Conservation (phyloP, 2,329 filamentous ascomycete genomes). For the Neonectria sp. region DNA sequence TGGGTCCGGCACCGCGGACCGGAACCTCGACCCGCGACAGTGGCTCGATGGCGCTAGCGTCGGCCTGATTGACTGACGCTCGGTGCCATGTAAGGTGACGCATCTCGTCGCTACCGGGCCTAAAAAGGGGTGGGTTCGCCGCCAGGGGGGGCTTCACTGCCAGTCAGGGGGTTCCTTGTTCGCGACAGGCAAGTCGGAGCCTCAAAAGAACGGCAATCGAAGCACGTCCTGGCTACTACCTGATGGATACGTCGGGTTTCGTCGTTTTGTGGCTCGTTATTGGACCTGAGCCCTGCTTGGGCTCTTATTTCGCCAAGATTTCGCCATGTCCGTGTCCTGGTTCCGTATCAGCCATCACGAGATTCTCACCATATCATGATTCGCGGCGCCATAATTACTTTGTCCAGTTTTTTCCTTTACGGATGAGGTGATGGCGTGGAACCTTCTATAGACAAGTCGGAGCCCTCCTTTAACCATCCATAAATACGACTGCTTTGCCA, state of each 20-base stretch:
- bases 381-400: conserved; percentile 6
- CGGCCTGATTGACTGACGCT: conserved; percentile 25
- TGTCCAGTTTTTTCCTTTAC: not conserved
- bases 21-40: conserved; percentile 34
- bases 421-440: conserved; percentile 6
- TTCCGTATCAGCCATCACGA: conserved; percentile 24
- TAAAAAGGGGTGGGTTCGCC: conserved; percentile 20
- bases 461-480: conserved; percentile 10
- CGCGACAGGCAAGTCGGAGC: conserved; percentile 18
- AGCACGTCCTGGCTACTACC: conserved; percentile 10
- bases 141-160: conserved; percentile 5
- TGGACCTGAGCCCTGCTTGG: conserved; percentile 17
- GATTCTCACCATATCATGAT: conserved; percentile 30
- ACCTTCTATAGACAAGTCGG: conserved; percentile 14
- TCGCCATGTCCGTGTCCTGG: conserved; percentile 25
- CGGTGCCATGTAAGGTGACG: conserved; percentile 15
- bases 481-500: conserved; percentile 15
- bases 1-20: conserved; percentile 38
- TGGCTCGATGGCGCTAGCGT: conserved; percentile 38
- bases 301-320: conserved; percentile 28
- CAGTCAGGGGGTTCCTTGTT: conserved; percentile 14
- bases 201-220: conserved; percentile 24
- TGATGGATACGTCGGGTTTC: conserved; percentile 7
- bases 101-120: conserved; percentile 15
- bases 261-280: conserved; percentile 10